These are phyloP conservation scores for Fusarium buharicum DNA, from an alignment of 2,329 filamentous ascomycete genomes.

Conservation along the genomic window DNA sequence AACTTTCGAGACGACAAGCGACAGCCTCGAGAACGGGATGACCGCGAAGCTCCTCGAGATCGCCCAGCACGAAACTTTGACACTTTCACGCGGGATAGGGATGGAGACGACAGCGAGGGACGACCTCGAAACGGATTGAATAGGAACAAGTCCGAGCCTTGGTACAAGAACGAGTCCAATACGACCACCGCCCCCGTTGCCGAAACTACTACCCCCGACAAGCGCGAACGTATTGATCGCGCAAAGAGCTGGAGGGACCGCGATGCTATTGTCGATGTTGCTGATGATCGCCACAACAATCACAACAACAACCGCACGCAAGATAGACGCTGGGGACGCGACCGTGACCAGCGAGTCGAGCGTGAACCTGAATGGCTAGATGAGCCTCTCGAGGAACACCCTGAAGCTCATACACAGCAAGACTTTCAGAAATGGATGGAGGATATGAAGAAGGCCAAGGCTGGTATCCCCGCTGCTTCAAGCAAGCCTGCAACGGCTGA, in stretches of 20 bases:
- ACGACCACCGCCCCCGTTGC: conserved; percentile 24
- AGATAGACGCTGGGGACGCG: conserved; percentile 66
- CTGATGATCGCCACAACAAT: conserved; percentile 66
- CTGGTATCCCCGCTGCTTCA: conserved; percentile 50
- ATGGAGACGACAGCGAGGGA: conserved; percentile 63
- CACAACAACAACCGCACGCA: conserved; percentile 58
- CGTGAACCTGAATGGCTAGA: conserved; percentile 94
- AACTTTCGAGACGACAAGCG: conserved; percentile 56
- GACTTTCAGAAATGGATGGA: conserved; percentile 97
- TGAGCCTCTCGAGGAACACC: conserved; percentile 73
- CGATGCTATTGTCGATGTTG: conserved; percentile 54
- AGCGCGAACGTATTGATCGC: conserved; percentile 66
- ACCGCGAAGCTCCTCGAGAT: conserved; percentile 63
- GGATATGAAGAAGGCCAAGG: conserved; percentile 78
- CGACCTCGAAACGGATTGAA: conserved; percentile 71
- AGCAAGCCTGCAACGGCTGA: conserved; percentile 50
- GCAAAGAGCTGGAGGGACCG: conserved; percentile 71
- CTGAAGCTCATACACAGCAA: conserved; percentile 81
- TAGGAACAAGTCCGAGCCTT: conserved; percentile 76
- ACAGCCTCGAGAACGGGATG: conserved; percentile 64
- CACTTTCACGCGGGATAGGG: conserved; percentile 60
- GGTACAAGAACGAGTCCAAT: conserved; percentile 71
- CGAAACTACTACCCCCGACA: conserved; percentile 50
- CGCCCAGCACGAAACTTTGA: conserved; percentile 62
- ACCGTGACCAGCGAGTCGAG: conserved; percentile 70